Conservation (phyloP, 148 eudicot species). For the Amaranthus cruentus region DNA sequence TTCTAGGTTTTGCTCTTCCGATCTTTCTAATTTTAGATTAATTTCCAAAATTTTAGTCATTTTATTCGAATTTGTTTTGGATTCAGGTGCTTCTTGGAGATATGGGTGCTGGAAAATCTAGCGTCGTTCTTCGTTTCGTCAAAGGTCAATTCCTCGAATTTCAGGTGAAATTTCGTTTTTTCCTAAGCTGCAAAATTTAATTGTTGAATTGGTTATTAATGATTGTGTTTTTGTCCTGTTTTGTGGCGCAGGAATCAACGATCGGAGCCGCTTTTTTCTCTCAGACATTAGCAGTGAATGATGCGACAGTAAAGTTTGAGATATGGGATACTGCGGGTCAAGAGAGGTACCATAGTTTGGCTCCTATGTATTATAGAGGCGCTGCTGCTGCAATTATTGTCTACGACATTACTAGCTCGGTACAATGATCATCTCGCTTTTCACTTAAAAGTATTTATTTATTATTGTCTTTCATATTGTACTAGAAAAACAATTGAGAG, state of each 20-base stretch:
- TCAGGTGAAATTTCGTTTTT: too few relatives aligned
- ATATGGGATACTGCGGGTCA: conserved; percentile 98
- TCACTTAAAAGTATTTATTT: not conserved
- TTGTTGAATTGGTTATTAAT: not conserved
- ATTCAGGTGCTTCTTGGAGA: too few relatives aligned
- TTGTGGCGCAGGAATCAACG: conserved; percentile 72
- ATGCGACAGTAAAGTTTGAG: conserved; percentile 89
- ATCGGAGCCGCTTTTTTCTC: conserved; percentile 99
- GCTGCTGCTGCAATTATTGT: conserved; percentile 98
- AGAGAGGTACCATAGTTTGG: conserved; percentile 97
- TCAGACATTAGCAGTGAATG: conserved; percentile 84
- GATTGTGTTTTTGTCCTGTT: not conserved
- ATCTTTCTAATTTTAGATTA: too few relatives aligned
- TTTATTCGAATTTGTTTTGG: too few relatives aligned
- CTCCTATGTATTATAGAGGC: conserved; percentile 98
- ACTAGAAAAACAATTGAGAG: not conserved
- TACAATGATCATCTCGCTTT: conserved; percentile 13
- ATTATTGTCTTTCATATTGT: not conserved
- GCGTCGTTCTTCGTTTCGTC: too few relatives aligned
- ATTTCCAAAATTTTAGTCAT: too few relatives aligned
- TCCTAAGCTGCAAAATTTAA: not conserved
- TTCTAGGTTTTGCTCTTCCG: too few relatives aligned
- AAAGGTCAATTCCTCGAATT: too few relatives aligned
- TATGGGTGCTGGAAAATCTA: too few relatives aligned
- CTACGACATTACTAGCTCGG: conserved; percentile 78